Conservation (phyloP, 768 basidiomycete genomes). For the Lyophyllum semitale region DNA sequence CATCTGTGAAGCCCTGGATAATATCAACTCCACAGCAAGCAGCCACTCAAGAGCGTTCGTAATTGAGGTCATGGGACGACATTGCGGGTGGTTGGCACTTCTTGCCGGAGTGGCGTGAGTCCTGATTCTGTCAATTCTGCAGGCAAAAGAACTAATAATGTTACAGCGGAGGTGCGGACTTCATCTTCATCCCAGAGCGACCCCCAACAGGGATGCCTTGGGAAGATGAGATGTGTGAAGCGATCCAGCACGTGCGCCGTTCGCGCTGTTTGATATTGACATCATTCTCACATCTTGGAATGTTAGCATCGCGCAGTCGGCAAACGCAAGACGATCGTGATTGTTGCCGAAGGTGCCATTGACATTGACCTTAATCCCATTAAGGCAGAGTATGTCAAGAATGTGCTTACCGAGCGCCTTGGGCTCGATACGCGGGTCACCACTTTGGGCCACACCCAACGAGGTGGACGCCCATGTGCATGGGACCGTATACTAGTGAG, state of each 20-base stretch:
- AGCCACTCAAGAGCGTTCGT: constrained; percentile 98
- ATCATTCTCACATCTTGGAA: not conserved
- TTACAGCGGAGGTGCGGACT: constrained; percentile 85
- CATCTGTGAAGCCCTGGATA: constrained; percentile 97
- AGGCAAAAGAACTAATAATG: not conserved
- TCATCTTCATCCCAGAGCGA: constrained; percentile 95
- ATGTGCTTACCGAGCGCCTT: constrained; percentile 81
- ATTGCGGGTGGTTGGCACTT: constrained; percentile 98
- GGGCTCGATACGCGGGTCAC: constrained; percentile 96
- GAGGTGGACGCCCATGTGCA: constrained; percentile 93
- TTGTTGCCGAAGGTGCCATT: constrained; percentile 95
- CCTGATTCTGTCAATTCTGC: not conserved
- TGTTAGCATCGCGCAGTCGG: constrained; percentile 84
- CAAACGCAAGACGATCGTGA: constrained; percentile 98
- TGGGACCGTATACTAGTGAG: constrained; percentile 88
- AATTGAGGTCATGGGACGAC: constrained; percentile 98
- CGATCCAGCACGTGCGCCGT: constrained; percentile 69
- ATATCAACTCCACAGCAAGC: constrained; percentile 94
- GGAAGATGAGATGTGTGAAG: constrained; percentile 91
- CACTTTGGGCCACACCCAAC: constrained; percentile 94
- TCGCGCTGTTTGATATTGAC: not conserved
- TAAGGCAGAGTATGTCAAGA: constrained; percentile 86
- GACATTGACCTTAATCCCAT: constrained; percentile 91
- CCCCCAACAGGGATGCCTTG: constrained; percentile 80
- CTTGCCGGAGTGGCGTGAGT: constrained; percentile 87